Conservation (phyloP, 2,329 filamentous ascomycete species). For the Xenoacremonium recifei region DNA sequence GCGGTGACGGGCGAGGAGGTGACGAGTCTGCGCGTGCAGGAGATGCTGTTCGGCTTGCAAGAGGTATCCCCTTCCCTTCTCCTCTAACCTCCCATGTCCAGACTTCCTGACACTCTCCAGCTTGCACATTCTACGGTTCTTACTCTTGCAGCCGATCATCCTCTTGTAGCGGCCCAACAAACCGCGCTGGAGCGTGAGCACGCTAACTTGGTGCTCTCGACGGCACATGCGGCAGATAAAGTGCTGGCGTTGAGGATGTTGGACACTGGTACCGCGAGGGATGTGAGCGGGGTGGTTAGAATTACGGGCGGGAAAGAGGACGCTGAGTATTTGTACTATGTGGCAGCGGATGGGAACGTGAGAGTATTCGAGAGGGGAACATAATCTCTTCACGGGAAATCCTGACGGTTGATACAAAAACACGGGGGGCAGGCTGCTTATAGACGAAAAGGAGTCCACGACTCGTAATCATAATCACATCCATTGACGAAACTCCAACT, state of each 20-base stretch:
- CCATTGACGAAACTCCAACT: too few species aligned
- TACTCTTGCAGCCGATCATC: slow-evolving; percentile 69
- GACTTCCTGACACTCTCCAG: slow-evolving; percentile 34
- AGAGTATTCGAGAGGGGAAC: slow-evolving; percentile 79
- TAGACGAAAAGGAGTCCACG: too few species aligned
- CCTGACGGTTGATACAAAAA: too few species aligned
- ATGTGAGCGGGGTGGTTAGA: slow-evolving; percentile 85
- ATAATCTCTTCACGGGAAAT: too few species aligned
- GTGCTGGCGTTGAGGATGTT: slow-evolving; percentile 72
- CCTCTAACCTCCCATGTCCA: neutral
- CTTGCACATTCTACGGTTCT: slow-evolving; percentile 65
- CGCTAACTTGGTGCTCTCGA: slow-evolving; percentile 65
- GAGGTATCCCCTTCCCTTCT: slow-evolving; percentile 46
- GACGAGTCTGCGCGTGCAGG: slow-evolving; percentile 47
- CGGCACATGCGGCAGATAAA: slow-evolving; percentile 73
- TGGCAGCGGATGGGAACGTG: slow-evolving; percentile 75
- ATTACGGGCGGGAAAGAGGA: slow-evolving; percentile 52
- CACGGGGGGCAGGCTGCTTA: too few species aligned
- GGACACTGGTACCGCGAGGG: slow-evolving; percentile 84
- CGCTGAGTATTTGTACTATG: slow-evolving; percentile 75
- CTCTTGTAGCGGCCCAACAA: slow-evolving; percentile 60
- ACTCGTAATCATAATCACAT: too few species aligned
- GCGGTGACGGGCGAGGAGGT: slow-evolving; percentile 52
- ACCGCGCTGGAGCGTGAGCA: slow-evolving; percentile 70
- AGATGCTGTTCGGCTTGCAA: slow-evolving; percentile 57